phyloP scores from a whole-genome alignment of 495 filamentous ascomycete species.

The Bathelium albidoporum region DNA sequence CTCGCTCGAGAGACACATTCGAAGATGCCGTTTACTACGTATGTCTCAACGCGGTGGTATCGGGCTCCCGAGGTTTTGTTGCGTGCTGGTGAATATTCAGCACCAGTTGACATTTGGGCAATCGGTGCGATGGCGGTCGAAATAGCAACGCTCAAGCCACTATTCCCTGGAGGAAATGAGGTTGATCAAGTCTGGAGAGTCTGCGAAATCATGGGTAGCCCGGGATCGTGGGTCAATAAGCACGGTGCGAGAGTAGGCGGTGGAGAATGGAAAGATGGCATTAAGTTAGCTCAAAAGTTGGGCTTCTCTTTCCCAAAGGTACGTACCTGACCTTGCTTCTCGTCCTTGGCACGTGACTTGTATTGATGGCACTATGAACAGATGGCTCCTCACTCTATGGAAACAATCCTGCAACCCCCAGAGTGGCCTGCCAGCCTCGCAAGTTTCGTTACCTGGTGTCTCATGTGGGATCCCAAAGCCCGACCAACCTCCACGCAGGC shows the following conservation, averaged over 20 bases:
- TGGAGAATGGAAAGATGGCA: constrained; percentile 96
- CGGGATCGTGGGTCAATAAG: constrained; percentile 95
- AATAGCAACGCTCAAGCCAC: constrained; percentile 89
- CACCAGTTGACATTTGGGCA: constrained; percentile 97
- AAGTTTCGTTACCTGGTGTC: constrained; percentile 94
- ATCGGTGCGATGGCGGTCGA: constrained; percentile 99
- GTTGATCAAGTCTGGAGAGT: constrained; percentile 99
- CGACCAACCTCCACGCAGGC: constrained; percentile 93
- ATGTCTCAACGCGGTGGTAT: constrained; percentile 98
- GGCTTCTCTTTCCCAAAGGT: constrained; percentile 96
- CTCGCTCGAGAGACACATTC: constrained; percentile 96
- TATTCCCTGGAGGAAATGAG: constrained; percentile 97
- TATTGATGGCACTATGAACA: constrained; percentile 24
- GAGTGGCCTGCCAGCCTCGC: constrained; percentile 85
- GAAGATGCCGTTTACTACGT: constrained; percentile 92
- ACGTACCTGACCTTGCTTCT: constrained; percentile 16
- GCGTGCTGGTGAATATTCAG: constrained; percentile 92
- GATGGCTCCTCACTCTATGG: constrained; percentile 98
- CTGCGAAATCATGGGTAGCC: constrained; percentile 99
- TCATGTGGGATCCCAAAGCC: constrained; percentile 98
- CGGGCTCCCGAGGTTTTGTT: constrained; percentile 92
- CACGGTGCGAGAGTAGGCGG: constrained; percentile 77
- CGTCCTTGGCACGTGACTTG: neutral
- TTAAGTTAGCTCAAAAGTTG: constrained; percentile 82
- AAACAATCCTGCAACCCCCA: constrained; percentile 77